These are phyloP conservation scores for Aspergillus flavus DNA, from an alignment of 2,329 filamentous ascomycete genomes.

Conservation along the genomic window DNA sequence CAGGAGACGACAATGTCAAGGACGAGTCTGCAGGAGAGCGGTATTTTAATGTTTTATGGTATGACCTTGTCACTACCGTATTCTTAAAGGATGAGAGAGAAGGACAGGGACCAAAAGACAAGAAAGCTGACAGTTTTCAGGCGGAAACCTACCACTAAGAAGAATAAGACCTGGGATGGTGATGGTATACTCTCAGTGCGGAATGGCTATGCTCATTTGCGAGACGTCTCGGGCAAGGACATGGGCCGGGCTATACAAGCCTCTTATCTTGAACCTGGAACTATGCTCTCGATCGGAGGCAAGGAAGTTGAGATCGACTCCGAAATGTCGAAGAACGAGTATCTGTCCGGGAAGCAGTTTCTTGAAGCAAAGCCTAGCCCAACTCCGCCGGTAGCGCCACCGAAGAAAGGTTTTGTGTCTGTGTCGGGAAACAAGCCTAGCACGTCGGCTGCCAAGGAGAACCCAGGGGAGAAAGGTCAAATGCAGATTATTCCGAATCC, in stretches of 20 bases:
- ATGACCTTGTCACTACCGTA: constrained; percentile 6
- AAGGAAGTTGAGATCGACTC: constrained; percentile 71
- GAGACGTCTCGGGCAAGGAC: constrained; percentile 65
- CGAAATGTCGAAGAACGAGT: constrained; percentile 63
- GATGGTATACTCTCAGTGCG: constrained; percentile 65
- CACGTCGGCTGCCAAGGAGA: constrained; percentile 16
- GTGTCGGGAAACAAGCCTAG: constrained; percentile 12
- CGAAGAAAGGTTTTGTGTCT: constrained; percentile 26
- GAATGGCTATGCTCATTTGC: constrained; percentile 61
- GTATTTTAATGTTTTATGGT: constrained; percentile 54
- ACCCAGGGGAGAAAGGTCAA: constrained; percentile 16
- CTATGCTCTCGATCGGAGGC: constrained; percentile 62
- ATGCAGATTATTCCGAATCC: constrained; percentile 28
- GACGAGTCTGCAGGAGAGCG: constrained; percentile 29
- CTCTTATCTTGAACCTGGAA: constrained; percentile 61
- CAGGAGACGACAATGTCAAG: neutral
- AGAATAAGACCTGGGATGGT: constrained; percentile 77
- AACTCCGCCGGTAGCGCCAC: constrained; percentile 15
- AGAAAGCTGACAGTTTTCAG: constrained; percentile 34
- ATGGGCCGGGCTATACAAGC: constrained; percentile 62
- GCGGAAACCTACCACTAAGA: constrained; percentile 71
- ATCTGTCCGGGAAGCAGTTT: constrained; percentile 42
- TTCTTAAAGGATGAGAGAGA: neutral
- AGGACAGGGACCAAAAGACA: neutral
- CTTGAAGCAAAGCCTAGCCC: constrained; percentile 27